These are phyloP conservation scores for Exophiala spinifera DNA, from an alignment of 2,329 filamentous ascomycete genomes.

Conservation along the genomic window DNA sequence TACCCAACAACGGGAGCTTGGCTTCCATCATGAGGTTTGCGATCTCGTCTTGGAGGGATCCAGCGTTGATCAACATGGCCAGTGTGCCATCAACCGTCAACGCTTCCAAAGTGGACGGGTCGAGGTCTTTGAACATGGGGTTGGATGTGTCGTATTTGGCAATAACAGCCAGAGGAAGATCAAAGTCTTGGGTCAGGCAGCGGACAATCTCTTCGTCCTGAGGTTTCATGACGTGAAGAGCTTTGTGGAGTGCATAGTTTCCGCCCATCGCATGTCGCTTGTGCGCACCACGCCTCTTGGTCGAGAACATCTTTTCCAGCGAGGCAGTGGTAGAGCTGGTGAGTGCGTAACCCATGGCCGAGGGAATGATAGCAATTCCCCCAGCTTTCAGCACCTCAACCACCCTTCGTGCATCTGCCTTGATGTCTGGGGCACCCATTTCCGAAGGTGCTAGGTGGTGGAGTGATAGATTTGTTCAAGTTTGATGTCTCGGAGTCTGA, in stretches of 20 bases:
- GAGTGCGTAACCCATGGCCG: constrained; percentile 32
- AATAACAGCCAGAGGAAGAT: constrained; percentile 31
- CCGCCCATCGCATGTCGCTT: constrained; percentile 34
- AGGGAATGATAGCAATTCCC: constrained; percentile 32
- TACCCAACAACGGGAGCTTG: constrained; percentile 31
- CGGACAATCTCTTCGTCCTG: constrained; percentile 24
- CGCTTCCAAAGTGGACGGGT: constrained; percentile 13
- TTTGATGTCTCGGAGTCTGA: too few relatives aligned
- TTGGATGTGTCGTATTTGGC: constrained; percentile 29
- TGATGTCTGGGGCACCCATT: too few relatives aligned
- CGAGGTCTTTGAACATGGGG: constrained; percentile 28
- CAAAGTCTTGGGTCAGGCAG: constrained; percentile 29
- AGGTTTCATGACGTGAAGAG: constrained; percentile 27
- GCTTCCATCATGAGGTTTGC: constrained; percentile 26
- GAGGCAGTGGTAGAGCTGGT: constrained; percentile 26
- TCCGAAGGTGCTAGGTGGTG: too few relatives aligned
- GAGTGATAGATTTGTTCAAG: too few relatives aligned
- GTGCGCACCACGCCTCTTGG: constrained; percentile 28
- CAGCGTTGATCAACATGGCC: constrained; percentile 32
- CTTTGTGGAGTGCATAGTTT: constrained; percentile 29
- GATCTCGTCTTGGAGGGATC: constrained; percentile 32
- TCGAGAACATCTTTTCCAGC: constrained; percentile 25
- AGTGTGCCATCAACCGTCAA: constrained; percentile 30
- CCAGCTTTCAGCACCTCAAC: constrained; percentile 28
- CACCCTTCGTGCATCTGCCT: constrained; percentile 25